Conservation (phyloP, 108 stramenopile species). For the Pseudonitzschia multistriata region DNA sequence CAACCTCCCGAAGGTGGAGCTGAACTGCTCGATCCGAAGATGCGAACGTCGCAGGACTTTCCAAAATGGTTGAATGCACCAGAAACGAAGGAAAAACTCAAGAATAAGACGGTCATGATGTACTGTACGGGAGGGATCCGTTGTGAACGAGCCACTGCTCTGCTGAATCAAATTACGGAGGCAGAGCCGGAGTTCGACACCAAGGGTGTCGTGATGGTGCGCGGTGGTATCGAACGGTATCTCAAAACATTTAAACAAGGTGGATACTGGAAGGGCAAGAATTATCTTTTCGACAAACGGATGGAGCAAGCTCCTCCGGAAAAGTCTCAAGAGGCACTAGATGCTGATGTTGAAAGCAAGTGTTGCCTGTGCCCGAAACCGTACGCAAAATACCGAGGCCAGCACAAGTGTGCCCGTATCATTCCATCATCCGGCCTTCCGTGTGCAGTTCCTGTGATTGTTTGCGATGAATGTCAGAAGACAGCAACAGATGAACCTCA, state of each 20-base stretch:
- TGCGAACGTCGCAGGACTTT: conserved; percentile 87
- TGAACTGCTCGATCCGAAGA: conserved; percentile 81
- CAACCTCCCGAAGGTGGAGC: conserved; percentile 69
- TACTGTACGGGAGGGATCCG: conserved; percentile 88
- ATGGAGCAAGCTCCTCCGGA: conserved; percentile 82
- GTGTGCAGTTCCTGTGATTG: conserved; percentile 81
- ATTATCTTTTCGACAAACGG: conserved; percentile 87
- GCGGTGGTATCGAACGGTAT: conserved; percentile 85
- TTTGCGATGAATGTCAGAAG: conserved; percentile 44
- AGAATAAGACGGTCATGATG: conserved; percentile 84
- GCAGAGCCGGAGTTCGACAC: conserved; percentile 62
- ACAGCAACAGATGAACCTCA: conserved; percentile 26
- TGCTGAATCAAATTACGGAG: conserved; percentile 80
- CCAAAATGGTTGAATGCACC: conserved; percentile 73
- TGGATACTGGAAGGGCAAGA: conserved; percentile 85
- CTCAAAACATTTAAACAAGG: conserved; percentile 81
- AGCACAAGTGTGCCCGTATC: conserved; percentile 41
- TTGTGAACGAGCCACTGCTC: conserved; percentile 87
- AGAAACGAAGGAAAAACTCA: conserved; percentile 77
- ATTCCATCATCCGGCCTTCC: conserved; percentile 20
- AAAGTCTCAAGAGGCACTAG: conserved; percentile 70
- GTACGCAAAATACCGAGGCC: conserved; percentile 54
- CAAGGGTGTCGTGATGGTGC: conserved; percentile 82
- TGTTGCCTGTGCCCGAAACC: conserved; percentile 50
- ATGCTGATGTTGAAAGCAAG: conserved; percentile 45